Base-by-base conservation (phyloP, 768 basidiomycete genomes). In the Pisolithus orientalis region DNA sequence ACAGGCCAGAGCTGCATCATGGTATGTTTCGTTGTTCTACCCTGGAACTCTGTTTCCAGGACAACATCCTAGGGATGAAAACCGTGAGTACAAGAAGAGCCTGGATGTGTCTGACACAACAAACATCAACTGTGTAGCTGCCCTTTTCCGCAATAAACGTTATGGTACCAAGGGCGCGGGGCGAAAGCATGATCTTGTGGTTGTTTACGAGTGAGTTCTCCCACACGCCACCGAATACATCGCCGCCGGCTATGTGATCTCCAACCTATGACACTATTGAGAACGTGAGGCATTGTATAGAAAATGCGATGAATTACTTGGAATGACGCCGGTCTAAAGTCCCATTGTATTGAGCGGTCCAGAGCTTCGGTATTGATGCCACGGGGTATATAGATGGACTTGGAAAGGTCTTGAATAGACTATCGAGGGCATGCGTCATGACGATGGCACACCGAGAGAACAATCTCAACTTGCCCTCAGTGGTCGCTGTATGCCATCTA, bases 1-100 rank as follows among this genome's bases (percentile, higher is more conserved):
- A 99, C 96, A 58, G 96, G 96, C 96, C 96, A 99, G 31, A 95
- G 75, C 65, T 99, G 96, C 90, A 96, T 90, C 83, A 99, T 85
- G 16, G 89, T 85, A 68, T 98, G 95, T 62, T 94, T 80, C 13
- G 93, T 88, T 38, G 77, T 86, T 74, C 94, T 93, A 58, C 95
- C 96, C 57, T 98, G 85, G 63, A 99, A 98, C 65, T 98, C 96
- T 6, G 95, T 97, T 72, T 99, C 96, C 45, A 97, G 75, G 21
- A 99, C 89, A 48, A 94, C 78, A 66, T 99, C 96, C 92, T 96
- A 48, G 39, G 3, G 27, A 14, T 6, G 46, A 50, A 34, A 27
- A 10, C 48, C 48, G 31, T 52, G 38, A 51, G 50, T 45, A 53
- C 31, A 49, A 28, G 51, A 31, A 11, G 17, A 40, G 32, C 6